phyloP scores from a whole-genome alignment of 345 rosid species.

The Pistacia vera region DNA sequence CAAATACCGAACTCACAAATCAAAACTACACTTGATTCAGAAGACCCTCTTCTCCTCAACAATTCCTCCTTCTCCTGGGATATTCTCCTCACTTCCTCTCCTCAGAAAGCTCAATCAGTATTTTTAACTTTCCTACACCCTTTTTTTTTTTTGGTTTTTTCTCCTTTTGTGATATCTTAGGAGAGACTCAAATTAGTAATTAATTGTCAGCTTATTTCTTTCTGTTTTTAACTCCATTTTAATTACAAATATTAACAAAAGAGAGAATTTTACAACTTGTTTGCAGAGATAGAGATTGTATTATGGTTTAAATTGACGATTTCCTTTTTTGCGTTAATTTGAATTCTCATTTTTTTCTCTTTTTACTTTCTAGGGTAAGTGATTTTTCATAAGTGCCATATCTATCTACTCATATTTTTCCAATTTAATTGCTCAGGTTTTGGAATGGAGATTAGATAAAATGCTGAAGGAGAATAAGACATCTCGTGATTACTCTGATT shows the following conservation, averaged over 20 bases:
- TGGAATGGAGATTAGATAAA: constrained; percentile 47
- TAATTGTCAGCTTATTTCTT: too few species aligned
- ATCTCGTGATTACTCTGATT: constrained; percentile 20
- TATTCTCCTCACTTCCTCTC: constrained; percentile 30
- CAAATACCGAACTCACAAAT: constrained; percentile 22
- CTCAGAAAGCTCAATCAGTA: constrained; percentile 36
- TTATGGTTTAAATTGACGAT: too few species aligned
- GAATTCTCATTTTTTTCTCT: background rate
- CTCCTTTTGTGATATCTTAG: too few species aligned
- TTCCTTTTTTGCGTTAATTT: background rate
- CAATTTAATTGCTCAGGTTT: constrained; percentile 26
- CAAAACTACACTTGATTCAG: constrained; percentile 29
- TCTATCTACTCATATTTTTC: background rate
- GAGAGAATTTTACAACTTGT: too few species aligned
- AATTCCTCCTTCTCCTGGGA: constrained; percentile 26
- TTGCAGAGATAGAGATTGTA: too few species aligned
- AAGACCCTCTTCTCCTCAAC: constrained; percentile 9
- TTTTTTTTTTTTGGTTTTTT: background rate
- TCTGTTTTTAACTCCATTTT: too few species aligned
- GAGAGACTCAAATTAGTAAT: too few species aligned
- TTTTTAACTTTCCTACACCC: background rate
- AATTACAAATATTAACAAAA: too few species aligned
- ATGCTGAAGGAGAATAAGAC: constrained; percentile 28
- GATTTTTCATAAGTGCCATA: too few species aligned
- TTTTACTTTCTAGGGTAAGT: background rate